Conservation (phyloP, 345 rosid genomes). For the Erucastrum elatum region DNA sequence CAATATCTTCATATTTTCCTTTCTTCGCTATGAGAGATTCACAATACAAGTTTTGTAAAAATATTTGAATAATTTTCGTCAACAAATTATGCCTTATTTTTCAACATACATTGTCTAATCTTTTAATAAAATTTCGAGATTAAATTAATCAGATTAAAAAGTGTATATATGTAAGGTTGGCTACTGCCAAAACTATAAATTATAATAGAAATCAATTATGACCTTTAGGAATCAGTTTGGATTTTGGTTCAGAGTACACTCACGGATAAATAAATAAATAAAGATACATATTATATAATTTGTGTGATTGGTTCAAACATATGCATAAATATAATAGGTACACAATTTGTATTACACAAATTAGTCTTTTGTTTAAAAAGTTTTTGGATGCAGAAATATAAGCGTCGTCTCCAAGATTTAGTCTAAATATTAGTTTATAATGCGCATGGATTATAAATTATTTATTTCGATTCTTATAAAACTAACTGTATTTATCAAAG, state of each 20-base stretch:
- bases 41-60: slow-evolving; percentile 1
- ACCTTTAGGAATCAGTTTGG: neutral
- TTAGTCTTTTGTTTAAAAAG: neutral
- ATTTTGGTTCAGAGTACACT: neutral
- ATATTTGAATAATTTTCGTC: neutral
- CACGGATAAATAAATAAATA: neutral
- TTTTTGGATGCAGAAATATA: neutral
- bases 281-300: neutral
- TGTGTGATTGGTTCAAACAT: neutral
- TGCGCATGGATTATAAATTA: neutral
- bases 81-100: neutral
- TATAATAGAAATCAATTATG: neutral
- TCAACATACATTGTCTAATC: neutral
- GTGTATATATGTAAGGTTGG: neutral
- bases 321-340: neutral
- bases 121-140: neutral
- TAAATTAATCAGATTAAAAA: neutral
- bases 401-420: neutral
- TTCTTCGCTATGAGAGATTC: slow-evolving; percentile 28
- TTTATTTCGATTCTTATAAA: neutral
- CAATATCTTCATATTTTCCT: slow-evolving; percentile 8
- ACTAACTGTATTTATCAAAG: neutral
- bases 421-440: neutral
- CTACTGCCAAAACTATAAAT: neutral
- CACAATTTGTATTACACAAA: neutral